Base-by-base conservation (phyloP, 352 stramenopile species). In the Thalassiosira delicatula region DNA sequence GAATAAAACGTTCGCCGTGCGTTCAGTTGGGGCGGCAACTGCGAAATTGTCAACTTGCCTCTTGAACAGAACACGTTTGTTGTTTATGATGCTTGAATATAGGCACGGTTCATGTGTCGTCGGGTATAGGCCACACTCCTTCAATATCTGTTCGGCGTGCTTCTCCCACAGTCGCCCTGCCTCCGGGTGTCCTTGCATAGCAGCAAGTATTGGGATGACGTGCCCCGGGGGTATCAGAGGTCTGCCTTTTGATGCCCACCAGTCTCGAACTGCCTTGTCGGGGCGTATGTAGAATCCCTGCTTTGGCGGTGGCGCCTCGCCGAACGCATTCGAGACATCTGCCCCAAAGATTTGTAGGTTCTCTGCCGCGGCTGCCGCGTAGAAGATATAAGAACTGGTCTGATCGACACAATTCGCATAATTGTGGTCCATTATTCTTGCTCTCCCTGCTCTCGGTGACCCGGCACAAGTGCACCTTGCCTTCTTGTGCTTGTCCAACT, bases 141-240 rank as follows among this genome's bases (percentile, higher is more conserved):
- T 29, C 23, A 75, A n/a, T 7, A 75, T 75, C 2, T 35, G 23
- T 49, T 66, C 53, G 27, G 40, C 40, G 42, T 66, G 51, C n/a
- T 65, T 56, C 21, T 74, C 70, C 83, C 83, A 89, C 11, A 87
- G 35, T 23, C 76, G 30, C 19, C 59, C 60, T 23, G 79, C 70
- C 79, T 88, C 72, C 29, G 75, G 76, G 29, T 88, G 70, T n/a
- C 81, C 81, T 71, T 85, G 83, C 7, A 86, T 53, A 23, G 76
- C 76, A 0, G 59, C 25, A 3, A 67, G 40, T 0, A 84, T 56
- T 12, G 72, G 77, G 12, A 88, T 33, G 0, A 87, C 74, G 35
- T 69, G 30, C 2, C 33, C 61, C 27, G 40, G 5, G 21, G 63
- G 75, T 21, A 88, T 74, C n/a, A 59, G 59, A 21, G 57, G 25